Evolutionary conservation across 176 grass and related monocot genomes (phyloP).

Genomic region (Alopecurus myosuroides): DNA sequence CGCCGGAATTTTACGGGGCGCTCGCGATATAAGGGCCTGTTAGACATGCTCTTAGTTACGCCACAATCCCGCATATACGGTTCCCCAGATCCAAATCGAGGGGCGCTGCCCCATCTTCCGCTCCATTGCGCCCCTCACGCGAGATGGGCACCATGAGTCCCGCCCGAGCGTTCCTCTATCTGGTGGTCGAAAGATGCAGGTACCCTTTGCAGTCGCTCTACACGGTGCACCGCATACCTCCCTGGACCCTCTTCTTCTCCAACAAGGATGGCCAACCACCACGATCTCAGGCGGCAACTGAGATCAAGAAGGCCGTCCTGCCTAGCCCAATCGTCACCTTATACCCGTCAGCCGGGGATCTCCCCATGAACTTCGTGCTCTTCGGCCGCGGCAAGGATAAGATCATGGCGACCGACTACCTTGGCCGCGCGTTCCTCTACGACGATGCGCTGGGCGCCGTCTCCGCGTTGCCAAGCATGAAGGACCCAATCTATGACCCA

Average conservation of each 20-base stretch:
- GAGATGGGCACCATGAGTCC: too few relatives aligned
- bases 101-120: not conserved
- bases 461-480: not conserved
- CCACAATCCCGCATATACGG: not conserved
- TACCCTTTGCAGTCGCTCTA: not conserved
- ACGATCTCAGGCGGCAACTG: not conserved
- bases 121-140: too few relatives aligned
- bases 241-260: not conserved
- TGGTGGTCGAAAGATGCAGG: conserved; percentile 4
- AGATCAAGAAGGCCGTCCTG: not conserved
- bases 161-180: not conserved
- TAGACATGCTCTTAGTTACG: too few relatives aligned
- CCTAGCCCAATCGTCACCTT: not conserved
- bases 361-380: conserved; percentile 1
- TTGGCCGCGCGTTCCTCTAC: not conserved
- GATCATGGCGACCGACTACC: not conserved
- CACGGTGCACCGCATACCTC: conserved; percentile 3
- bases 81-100: not conserved
- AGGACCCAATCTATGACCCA: not conserved
- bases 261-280: not conserved
- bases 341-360: not conserved
- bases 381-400: conserved; percentile 6
- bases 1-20: too few relatives aligned
- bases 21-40: too few relatives aligned
- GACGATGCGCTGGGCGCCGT: not conserved